Base-by-base conservation (phyloP, 331 rosid species). In the Ulmus americana region DNA sequence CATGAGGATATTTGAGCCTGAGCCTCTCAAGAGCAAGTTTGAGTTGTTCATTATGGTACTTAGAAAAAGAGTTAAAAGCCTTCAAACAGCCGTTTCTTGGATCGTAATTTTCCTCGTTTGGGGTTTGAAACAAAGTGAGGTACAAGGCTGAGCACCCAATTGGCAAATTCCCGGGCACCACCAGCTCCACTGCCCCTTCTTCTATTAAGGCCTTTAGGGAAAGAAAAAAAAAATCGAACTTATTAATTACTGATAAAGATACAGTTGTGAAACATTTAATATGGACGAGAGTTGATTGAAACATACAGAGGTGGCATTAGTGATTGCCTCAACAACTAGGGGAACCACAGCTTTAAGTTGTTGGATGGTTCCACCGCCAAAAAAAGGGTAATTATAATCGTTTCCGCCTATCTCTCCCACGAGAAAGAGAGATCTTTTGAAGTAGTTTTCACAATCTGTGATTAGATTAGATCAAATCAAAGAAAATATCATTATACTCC, bases 361-460 rank as follows among this genome's bases (percentile, higher is more conserved):
- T 52, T 67, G 59, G 18, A 85, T 52, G 51, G 73, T 78, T 59
- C 76, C 68, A 63, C 77, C 69, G 14, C 46, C 62, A 68, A 78
- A 61, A 39, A 76, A 79, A 4, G 84, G 85, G 42, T 77, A 88
- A 46, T 85, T 85, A 61, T 83, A 81, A 68, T 88, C 94, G 64
- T 88, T 88, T 14, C 92, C 94, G 47, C 96, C 96, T 0, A 88
- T 88, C 81, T 85, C 96, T 35, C 96, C 90, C 43, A 85, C 86
- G 22, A 88, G 39, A 73, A 88, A 88, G n/a, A 85, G 76, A 3
- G 96, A 68, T 56, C 47, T 84, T 54, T 76, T 78, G 72, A 86
- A 77, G 69, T 61, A 74, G 16, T 43, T 78, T 63, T 68, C 61
- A 63, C 79, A 74, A 6, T 74, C 79, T 74, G 4, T 74, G 4